Evolutionary conservation across 2,329 filamentous ascomycete species (phyloP), one percentile per base, ranked within the genome.

Genomic region (Aciculosporium take): DNA sequence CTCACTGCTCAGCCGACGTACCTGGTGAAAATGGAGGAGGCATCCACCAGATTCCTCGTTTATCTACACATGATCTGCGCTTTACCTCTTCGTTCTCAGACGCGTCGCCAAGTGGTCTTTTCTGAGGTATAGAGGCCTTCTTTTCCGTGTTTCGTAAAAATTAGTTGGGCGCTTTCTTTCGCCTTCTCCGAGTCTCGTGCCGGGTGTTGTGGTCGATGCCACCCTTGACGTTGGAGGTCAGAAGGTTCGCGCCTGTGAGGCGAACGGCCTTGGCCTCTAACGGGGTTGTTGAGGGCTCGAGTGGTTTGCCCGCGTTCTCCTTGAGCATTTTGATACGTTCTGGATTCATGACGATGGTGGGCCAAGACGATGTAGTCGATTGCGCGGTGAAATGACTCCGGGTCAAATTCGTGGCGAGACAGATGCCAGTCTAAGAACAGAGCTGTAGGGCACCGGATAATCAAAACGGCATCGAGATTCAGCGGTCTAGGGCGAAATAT

Each of bases 311-410:
- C 10, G 47, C 46, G 31, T 37, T 46, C 8, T 48, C 38, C 8
- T 44, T 30, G 27, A 56, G 47, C 53, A 54, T 54, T 33, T 37
- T 40, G 6, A 36, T 48, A 12, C 55, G 51, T 42, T 55, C 52
- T 24, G 54, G 56, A 34, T 57, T 56, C 49, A 56, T 53, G 2
- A 15, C 28, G 25, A 40, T 40, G n/a, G 17, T 18, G 18, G 6
- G 18, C 4, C 3, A 9, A n/a, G 6, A 9, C 10, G 21, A n/a
- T 9, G 8, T 6, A 17, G 27, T 7, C 37, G 28, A n/a, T 27
- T 9, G 7, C 18, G 23, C 23, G 6, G 23, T 27, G 34, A 6
- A 18, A 3, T 28, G 17, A 4, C 7, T 12, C 13, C 5, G 15
- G 18, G 6, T 13, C 23, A 6, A 18, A 25, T 7, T 7, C 4